phyloP scores from a whole-genome alignment of 257 asterid genomes.

The Fraxinus cuspidata region DNA sequence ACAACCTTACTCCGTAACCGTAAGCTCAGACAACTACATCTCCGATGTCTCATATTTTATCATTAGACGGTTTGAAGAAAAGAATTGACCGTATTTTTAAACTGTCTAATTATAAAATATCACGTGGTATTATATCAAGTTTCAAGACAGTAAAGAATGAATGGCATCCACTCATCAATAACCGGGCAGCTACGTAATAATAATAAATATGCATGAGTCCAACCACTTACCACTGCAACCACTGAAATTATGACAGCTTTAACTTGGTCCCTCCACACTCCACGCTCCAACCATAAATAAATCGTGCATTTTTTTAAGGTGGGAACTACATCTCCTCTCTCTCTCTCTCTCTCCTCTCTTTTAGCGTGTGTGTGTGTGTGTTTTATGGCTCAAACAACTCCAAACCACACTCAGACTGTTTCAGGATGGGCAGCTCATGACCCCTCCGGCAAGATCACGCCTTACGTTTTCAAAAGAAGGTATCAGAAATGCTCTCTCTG shows the following conservation, averaged over 20 bases:
- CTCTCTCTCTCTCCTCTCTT: not conserved
- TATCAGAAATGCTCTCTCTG: not conserved
- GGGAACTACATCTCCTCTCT: no score
- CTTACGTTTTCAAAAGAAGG: constrained; percentile 57
- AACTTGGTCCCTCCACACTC: not conserved
- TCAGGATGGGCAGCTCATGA: constrained; percentile 66
- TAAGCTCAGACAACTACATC: no score
- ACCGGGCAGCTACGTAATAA: not conserved
- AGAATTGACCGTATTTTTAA: no score
- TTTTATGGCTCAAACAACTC: constrained; percentile 55
- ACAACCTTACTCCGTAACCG: no score
- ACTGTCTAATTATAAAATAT: no score
- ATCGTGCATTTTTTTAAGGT: not conserved
- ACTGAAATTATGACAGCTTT: not conserved
- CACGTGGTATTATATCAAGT: no score
- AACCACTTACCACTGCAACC: not conserved
- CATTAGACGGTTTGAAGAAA: no score
- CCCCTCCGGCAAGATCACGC: constrained; percentile 43
- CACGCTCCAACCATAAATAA: not conserved
- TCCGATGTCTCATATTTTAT: no score
- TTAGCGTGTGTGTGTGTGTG: not conserved
- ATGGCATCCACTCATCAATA: not conserved
- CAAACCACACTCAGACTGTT: constrained; percentile 55
- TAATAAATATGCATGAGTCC: not conserved
- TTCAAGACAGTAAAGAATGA: no score